Evolutionary conservation across 192 early-diverging fungal species (phyloP).

Genomic region (Phlyctochytrium arcticum): DNA sequence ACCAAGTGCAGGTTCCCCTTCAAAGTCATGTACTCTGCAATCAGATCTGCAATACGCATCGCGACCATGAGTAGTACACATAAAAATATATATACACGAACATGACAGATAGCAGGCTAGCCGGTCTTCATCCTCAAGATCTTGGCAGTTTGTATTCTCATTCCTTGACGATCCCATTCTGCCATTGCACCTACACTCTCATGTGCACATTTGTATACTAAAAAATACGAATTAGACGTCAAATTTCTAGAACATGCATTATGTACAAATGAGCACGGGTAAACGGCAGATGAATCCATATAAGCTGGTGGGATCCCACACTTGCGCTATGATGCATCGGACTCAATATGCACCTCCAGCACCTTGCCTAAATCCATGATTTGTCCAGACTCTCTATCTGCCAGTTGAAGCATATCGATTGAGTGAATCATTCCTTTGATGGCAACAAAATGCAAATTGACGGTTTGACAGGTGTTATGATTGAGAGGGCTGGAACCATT

Average conservation of each 20-base stretch:
- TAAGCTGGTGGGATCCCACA: no score
- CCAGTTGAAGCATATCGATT: constrained; percentile 31
- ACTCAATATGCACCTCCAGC: constrained; percentile 20
- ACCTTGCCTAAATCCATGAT: constrained; percentile 23
- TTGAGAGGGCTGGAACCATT: constrained; percentile 7
- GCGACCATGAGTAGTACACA: no score
- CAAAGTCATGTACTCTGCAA: no score
- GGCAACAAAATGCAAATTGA: constrained; percentile 43
- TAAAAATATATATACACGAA: no score
- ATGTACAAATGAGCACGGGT: no score
- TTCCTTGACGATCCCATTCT: constrained; percentile 27
- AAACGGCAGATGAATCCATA: no score
- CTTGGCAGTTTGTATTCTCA: constrained; percentile 31
- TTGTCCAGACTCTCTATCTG: constrained; percentile 8
- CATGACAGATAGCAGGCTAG: no score
- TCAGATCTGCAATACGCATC: no score
- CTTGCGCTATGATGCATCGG: no score
- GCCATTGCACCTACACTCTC: constrained; percentile 27
- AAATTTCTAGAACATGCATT: not conserved
- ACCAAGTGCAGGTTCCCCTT: no score
- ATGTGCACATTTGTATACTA: constrained; percentile 35
- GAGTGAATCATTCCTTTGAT: constrained; percentile 33
- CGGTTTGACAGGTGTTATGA: constrained; percentile 31
- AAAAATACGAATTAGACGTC: not conserved
- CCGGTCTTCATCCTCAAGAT: constrained; percentile 20